Evolutionary conservation across 441 rosid species (phyloP), one percentile per base, ranked within the genome.

Genomic region (Pelargonium myrrhifolium): DNA sequence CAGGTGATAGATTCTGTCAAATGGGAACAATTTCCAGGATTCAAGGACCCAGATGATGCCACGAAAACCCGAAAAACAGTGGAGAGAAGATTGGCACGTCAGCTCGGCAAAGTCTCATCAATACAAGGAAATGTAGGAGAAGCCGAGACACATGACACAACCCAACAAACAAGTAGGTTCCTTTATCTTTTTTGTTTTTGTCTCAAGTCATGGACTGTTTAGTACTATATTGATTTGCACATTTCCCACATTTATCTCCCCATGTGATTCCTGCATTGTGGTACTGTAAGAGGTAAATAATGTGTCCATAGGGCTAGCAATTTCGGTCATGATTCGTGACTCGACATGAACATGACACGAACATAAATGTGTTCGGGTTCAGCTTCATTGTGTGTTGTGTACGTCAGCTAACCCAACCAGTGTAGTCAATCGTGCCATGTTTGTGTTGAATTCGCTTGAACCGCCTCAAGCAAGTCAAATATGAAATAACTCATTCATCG

Each of bases 61-160:
- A 70, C 72, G 64, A 66, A 65, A 35, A 11, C 65, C 26, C 35
- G 0, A 51, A 22, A 28, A 64, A 39, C 47, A 62, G n/a, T 61
- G 77, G 75, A 58, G 3, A 58, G 20, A 64, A 51, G 66, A 15
- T 24, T 15, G 79, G 69, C 80, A 64, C 80, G 70, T 78, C 72
- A 35, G 6, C 63, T 60, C 42, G 20, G 55, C 71, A 66, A 53
- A 64, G 24, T n/a, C 17, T 55, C 65, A n/a, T 43, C 24, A 18
- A 26, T 15, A 9, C 20, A 72, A 73, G 56, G 74, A 76, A 45
- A 65, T 64, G 73, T 37, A 6, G 43, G 72, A 60, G 49, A 68
- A 65, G 72, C 70, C 63, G 4, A 45, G 20, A 74, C 77, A 67
- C 82, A 60, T 51, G 60, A 14, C 45, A 66, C 2, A 26, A 56